Evolutionary conservation across 805 yeast species (phyloP), one percentile per base, ranked within the genome.

Genomic region (Ogataea minuta): DNA sequence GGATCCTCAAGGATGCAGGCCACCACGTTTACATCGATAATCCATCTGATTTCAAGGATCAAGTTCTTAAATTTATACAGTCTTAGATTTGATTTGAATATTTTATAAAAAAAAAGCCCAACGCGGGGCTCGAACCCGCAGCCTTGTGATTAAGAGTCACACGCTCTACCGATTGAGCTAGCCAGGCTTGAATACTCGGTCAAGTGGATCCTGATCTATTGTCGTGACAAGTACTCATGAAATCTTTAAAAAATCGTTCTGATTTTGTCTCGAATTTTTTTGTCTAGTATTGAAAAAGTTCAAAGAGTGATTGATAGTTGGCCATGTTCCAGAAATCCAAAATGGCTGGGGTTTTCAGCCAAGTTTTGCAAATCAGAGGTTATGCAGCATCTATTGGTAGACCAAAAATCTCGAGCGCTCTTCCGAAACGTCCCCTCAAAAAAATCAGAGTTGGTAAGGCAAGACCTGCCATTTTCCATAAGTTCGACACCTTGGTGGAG

Each of bases 381-480:
- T 57, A 57, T 37, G 63, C 62, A 1, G 13, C 52, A 4, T 20
- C 32, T 3, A 10, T 36, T 3, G 65, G 66, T 3, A 59, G 63
- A 34, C 53, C 56, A 13, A 51, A 46, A 39, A 48, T 56, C 19
- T 50, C 47, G 13, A 45, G 54, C 3, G 58, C 63, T 9, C 52
- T 64, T 13, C 64, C 69, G 21, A 39, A 41, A 41, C 75, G 91
- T 66, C 88, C 87, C 36, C 60, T 75, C 63, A 81, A 77, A 59
- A 82, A 78, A 60, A 83, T 85, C 52, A 63, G 68, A 44, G 64
- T 81, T 40, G 97, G 97, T 40, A 84, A 84, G 60, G 89, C 96
- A 12, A 78, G 97, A 64, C 97, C 98, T 2, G 89, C 96, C 23
- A 84, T 93, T 28, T 90, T 87, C 64, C 77, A 91, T 66, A 87